These are phyloP conservation scores for Quercus parvula DNA, from an alignment of 306 rosid genomes.

Conservation along the genomic window DNA sequence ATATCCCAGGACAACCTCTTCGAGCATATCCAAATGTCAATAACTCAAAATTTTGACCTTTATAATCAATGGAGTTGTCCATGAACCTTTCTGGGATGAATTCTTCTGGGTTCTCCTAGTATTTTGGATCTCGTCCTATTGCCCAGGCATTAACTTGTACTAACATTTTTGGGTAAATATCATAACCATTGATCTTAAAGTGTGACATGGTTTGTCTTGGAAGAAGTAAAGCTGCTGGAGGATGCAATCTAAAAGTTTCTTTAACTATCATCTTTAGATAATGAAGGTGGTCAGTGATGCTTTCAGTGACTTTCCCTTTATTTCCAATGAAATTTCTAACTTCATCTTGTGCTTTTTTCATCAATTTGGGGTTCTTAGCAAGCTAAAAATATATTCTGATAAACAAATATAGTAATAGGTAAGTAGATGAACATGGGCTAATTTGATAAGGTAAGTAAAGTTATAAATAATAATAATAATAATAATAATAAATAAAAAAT, in stretches of 20 bases:
- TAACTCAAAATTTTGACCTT: slow-evolving; percentile 37
- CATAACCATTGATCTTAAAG: slow-evolving; percentile 24
- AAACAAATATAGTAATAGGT: background rate
- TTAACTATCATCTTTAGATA: no score
- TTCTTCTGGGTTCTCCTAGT: slow-evolving; percentile 41
- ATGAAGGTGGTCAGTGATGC: no score
- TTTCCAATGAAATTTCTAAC: no score
- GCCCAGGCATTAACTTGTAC: slow-evolving; percentile 35
- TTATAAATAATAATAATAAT: no score
- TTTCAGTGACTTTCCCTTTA: no score
- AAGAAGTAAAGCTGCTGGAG: slow-evolving; percentile 33
- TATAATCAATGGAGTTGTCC: slow-evolving; percentile 25
- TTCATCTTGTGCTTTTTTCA: no score
- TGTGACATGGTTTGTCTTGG: slow-evolving; percentile 36
- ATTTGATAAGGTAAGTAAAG: background rate
- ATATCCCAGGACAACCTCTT: slow-evolving; percentile 38
- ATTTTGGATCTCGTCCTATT: slow-evolving; percentile 36
- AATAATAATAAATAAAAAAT: no score
- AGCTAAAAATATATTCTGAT: slow-evolving; percentile 33
- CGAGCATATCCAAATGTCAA: slow-evolving; percentile 54
- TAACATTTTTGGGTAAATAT: slow-evolving; percentile 22
- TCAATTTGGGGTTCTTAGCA: no score
- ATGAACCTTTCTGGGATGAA: slow-evolving; percentile 48
- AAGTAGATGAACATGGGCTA: background rate
- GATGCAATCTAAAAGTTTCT: slow-evolving; percentile 14